phyloP scores from a whole-genome alignment of 192 early-diverging fungal species.

The Cladochytrium replicatum region DNA sequence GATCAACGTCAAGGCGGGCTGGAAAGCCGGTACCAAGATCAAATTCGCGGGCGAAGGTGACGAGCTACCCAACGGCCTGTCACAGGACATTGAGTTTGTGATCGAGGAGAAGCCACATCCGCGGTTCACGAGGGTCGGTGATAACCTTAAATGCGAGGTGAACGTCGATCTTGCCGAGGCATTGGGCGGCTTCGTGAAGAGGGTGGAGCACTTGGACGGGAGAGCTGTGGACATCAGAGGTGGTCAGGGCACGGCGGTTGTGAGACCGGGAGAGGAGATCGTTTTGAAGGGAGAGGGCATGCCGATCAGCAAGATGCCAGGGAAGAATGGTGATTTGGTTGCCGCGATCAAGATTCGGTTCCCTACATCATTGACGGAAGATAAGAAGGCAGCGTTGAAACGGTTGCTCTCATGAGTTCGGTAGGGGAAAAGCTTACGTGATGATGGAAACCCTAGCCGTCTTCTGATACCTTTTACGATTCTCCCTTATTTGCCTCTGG shows the following conservation, averaged over 20 bases:
- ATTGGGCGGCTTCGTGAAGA: constrained; percentile 64
- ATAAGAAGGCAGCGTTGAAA: constrained; percentile 61
- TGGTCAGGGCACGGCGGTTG: constrained; percentile 34
- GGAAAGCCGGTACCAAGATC: constrained; percentile 98
- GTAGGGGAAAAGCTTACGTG: too few species aligned
- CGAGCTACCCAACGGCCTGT: constrained; percentile 60
- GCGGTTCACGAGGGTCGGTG: constrained; percentile 78
- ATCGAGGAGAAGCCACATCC: constrained; percentile 87
- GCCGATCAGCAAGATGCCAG: constrained; percentile 80
- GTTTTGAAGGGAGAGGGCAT: constrained; percentile 77
- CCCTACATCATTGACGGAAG: constrained; percentile 54
- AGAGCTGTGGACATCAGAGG: constrained; percentile 57
- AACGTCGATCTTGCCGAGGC: constrained; percentile 69
- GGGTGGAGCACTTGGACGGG: constrained; percentile 67
- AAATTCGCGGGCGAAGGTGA: constrained; percentile 84
- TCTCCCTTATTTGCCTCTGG: too few species aligned
- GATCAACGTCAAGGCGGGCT: constrained; percentile 82
- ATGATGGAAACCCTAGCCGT: too few species aligned
- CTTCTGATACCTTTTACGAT: too few species aligned
- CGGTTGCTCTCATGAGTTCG: constrained; percentile 18
- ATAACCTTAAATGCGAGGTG: constrained; percentile 57
- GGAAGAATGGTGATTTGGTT: constrained; percentile 78
- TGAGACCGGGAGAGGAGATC: constrained; percentile 67
- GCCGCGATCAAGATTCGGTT: constrained; percentile 73
- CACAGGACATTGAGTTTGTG: constrained; percentile 90